Evolutionary conservation across 2,329 filamentous ascomycete species (phyloP).

Genomic region (Trichoderma atroviride): DNA sequence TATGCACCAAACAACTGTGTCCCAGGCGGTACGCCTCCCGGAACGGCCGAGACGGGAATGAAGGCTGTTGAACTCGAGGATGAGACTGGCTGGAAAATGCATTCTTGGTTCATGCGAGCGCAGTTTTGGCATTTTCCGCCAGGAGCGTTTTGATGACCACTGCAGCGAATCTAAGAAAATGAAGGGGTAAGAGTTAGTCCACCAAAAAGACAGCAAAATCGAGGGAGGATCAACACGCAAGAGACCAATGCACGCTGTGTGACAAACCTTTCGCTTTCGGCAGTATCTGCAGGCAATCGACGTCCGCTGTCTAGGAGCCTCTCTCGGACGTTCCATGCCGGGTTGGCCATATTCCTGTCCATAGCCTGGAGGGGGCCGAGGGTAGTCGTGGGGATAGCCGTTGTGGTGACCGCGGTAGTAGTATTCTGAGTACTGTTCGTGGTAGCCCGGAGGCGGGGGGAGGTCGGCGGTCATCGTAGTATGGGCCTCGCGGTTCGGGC

Average conservation of each 20-base stretch:
- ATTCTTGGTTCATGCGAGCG: slow-evolving; percentile 64
- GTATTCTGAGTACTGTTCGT: slow-evolving; percentile 43
- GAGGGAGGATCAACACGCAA: not conserved
- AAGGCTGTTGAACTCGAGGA: slow-evolving; percentile 60
- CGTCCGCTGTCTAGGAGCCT: slow-evolving; percentile 60
- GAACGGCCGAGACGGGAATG: slow-evolving; percentile 60
- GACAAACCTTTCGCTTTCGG: slow-evolving; percentile 60
- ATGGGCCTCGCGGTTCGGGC: slow-evolving; percentile 45
- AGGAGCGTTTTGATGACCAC: slow-evolving; percentile 60
- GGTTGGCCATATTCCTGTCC: slow-evolving; percentile 42
- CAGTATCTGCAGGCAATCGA: slow-evolving; percentile 64
- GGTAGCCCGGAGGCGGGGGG: slow-evolving; percentile 37
- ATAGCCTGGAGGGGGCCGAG: slow-evolving; percentile 37
- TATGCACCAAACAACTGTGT: slow-evolving; percentile 61
- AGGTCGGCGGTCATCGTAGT: slow-evolving; percentile 43
- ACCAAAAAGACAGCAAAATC: not conserved
- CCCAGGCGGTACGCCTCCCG: slow-evolving; percentile 60
- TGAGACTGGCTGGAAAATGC: slow-evolving; percentile 62
- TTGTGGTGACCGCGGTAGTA: slow-evolving; percentile 41
- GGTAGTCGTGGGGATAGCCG: slow-evolving; percentile 36
- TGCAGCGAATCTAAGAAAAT: slow-evolving; percentile 58
- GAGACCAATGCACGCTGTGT: not conserved
- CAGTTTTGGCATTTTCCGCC: slow-evolving; percentile 64
- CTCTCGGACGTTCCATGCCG: slow-evolving; percentile 40
- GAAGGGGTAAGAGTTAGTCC: not conserved